These are phyloP conservation scores for Albizia julibrissin DNA, from an alignment of 306 rosid genomes.

Conservation along the genomic window DNA sequence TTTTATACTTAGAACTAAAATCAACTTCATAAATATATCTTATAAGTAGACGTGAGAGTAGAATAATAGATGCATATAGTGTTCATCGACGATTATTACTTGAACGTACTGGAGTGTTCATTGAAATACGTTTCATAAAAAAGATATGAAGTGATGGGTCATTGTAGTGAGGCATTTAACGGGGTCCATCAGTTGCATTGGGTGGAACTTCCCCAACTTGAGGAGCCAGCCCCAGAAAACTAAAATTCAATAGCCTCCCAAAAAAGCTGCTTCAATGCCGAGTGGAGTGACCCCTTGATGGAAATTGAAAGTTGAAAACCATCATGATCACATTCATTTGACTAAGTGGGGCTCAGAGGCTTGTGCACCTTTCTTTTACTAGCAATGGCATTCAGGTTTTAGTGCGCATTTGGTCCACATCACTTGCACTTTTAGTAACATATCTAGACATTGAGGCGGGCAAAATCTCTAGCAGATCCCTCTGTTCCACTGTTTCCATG, in stretches of 20 bases:
- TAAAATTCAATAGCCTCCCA: not conserved
- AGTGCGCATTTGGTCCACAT: constrained; percentile 47
- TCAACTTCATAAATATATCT: too few species aligned
- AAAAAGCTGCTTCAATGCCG: not conserved
- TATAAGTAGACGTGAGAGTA: too few species aligned
- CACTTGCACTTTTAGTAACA: constrained; percentile 36
- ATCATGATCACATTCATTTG: constrained; percentile 36
- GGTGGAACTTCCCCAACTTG: constrained; percentile 44
- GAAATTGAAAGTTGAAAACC: constrained; percentile 19
- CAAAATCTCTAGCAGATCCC: not conserved
- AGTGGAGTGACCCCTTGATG: not conserved
- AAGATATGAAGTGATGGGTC: not conserved
- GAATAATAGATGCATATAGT: too few species aligned
- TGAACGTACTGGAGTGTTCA: not conserved
- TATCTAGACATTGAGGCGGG: constrained; percentile 6
- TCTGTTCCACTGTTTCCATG: not conserved
- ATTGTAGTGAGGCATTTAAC: not conserved
- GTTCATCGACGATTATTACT: not conserved
- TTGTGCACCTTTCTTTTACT: constrained; percentile 51
- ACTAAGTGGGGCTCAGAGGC: constrained; percentile 58
- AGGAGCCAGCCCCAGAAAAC: constrained; percentile 48
- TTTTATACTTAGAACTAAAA: too few species aligned
- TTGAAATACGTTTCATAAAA: not conserved
- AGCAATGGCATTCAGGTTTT: constrained; percentile 16
- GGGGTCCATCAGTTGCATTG: constrained; percentile 27